phyloP scores from a whole-genome alignment of 208 protist genomes.

The Acanthamoeba quina region DNA sequence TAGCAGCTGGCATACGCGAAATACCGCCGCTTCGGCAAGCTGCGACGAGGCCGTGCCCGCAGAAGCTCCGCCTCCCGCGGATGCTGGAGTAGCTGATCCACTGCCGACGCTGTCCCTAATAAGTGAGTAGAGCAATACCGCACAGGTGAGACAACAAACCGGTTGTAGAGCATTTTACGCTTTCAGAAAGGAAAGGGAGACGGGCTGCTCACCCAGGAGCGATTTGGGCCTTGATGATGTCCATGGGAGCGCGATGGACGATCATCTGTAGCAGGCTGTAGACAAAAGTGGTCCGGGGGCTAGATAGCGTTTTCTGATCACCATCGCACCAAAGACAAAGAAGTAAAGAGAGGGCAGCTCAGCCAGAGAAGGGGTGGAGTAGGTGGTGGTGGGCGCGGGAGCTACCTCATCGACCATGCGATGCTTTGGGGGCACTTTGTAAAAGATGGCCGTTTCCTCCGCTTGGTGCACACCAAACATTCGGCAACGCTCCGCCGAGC shows the following conservation, averaged over 20 bases:
- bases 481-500: slow-evolving; percentile 55
- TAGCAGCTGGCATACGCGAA: slow-evolving; percentile 35
- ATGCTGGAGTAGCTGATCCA: neutral
- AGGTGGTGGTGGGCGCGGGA: neutral
- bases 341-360: too few relatives aligned
- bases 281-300: neutral
- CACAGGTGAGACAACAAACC: too few relatives aligned
- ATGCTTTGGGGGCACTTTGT: slow-evolving; percentile 49
- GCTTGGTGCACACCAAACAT: slow-evolving; percentile 35
- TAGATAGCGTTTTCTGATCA: slow-evolving; percentile 12
- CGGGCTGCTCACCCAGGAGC: neutral
- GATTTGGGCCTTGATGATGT: slow-evolving; percentile 5
- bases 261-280: slow-evolving; percentile 46
- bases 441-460: neutral
- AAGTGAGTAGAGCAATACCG: too few relatives aligned
- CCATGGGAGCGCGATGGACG: neutral
- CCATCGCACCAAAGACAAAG: too few relatives aligned
- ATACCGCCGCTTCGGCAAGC: slow-evolving; percentile 32
- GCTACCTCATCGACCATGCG: slow-evolving; percentile 23
- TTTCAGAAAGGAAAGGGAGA: too few relatives aligned
- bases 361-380: neutral
- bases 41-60: neutral
- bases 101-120: neutral
- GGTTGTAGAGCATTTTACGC: too few relatives aligned
- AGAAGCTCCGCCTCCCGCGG: neutral